A percentile compares a stretch with the other conserved stretches of the same genome.
Conservation (phyloP, 257 asterid genomes). For the Nicotiana knightiana region DNA sequence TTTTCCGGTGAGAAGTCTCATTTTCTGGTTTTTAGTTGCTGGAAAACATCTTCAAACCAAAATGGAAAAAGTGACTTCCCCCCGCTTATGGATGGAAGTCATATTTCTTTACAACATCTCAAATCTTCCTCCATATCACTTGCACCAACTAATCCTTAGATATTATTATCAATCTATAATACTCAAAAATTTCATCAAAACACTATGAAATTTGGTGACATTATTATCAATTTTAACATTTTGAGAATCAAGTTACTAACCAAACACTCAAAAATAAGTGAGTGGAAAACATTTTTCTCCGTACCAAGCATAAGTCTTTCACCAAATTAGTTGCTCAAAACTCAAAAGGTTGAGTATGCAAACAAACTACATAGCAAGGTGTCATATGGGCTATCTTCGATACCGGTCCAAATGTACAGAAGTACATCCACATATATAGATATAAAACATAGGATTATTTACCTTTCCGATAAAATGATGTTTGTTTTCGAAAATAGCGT, state of each 20-base stretch:
- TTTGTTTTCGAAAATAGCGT: conserved; percentile 70
- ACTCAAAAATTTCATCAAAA: too few species aligned
- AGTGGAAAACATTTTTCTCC: background rate
- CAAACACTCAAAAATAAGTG: background rate
- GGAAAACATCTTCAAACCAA: too few species aligned
- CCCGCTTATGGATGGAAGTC: too few species aligned
- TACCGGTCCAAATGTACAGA: background rate
- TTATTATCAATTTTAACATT: background rate
- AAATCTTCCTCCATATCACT: background rate
- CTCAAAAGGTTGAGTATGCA: background rate
- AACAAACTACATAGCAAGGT: background rate
- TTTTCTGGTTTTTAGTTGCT: too few species aligned
- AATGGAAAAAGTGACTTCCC: too few species aligned
- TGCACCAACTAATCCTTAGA: background rate
- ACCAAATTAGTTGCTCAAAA: background rate
- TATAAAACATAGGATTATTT: background rate
- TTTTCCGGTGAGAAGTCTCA: too few species aligned
- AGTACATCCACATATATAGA: background rate
- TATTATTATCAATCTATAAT: background rate
- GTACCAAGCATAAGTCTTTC: background rate
- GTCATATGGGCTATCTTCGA: background rate
- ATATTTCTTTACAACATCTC: too few species aligned
- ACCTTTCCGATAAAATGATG: conserved; percentile 88
- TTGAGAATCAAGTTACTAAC: background rate
- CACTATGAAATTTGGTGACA: background rate